phyloP scores from a whole-genome alignment of 2,329 filamentous ascomycete genomes.

The Diaporthe batatas region DNA sequence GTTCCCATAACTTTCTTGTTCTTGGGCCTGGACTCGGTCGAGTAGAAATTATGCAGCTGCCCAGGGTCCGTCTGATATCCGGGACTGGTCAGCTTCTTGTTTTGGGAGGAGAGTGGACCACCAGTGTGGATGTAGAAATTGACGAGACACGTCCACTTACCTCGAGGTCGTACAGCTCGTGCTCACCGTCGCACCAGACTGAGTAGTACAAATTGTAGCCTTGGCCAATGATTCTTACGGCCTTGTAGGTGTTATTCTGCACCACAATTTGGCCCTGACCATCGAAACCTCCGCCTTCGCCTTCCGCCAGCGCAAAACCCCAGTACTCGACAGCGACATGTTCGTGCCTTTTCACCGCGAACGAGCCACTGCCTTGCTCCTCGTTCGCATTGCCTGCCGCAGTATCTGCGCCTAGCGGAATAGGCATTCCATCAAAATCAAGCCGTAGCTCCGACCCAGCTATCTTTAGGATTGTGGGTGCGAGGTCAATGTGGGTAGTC shows the following conservation, averaged over 20 bases:
- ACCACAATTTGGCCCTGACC: slow-evolving; percentile 34
- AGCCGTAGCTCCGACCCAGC: slow-evolving; percentile 56
- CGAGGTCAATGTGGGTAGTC: slow-evolving; percentile 74
- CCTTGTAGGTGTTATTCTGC: slow-evolving; percentile 64
- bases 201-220: slow-evolving; percentile 72
- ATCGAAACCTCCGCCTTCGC: slow-evolving; percentile 43
- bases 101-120: background rate
- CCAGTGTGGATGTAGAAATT: background rate
- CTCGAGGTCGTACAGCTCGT: slow-evolving; percentile 72
- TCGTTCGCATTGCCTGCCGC: background rate
- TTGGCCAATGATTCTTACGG: slow-evolving; percentile 61
- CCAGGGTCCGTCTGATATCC: slow-evolving; percentile 36
- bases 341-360: slow-evolving; percentile 54
- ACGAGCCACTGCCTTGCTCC: background rate
- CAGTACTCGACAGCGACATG: slow-evolving; percentile 64
- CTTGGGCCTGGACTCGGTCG: slow-evolving; percentile 43
- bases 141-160: slow-evolving; percentile 49
- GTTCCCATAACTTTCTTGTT: background rate
- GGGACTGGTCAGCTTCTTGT: background rate
- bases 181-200: slow-evolving; percentile 75
- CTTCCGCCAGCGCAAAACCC: slow-evolving; percentile 54
- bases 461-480: slow-evolving; percentile 68
- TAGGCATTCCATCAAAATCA: slow-evolving; percentile 70
- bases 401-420: slow-evolving; percentile 49
- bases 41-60: slow-evolving; percentile 41